phyloP scores from a whole-genome alignment of 2,329 filamentous ascomycete species.

The Lecanicillium sp. region DNA sequence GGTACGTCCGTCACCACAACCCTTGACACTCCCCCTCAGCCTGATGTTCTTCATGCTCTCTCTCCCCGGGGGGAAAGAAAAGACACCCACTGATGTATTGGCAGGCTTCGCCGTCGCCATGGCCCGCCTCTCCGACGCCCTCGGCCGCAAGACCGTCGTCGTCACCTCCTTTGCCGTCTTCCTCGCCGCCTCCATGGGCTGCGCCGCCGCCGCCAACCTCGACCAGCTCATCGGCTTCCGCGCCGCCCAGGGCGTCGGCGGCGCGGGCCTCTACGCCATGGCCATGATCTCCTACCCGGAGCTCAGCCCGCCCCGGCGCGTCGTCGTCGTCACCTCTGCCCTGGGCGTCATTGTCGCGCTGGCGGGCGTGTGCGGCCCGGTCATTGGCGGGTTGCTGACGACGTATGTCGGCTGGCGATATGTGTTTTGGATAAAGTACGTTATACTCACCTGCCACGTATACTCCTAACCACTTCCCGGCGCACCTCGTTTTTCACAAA shows the following conservation, averaged over 20 bases:
- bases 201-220: constrained; percentile 15
- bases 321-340: constrained; percentile 15
- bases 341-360: constrained; percentile 19
- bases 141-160: constrained; percentile 16
- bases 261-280: constrained; percentile 20
- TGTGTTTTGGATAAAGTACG: constrained; percentile 20
- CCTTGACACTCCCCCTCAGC: not conserved
- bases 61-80: not conserved
- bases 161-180: constrained; percentile 16
- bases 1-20: constrained; percentile 2
- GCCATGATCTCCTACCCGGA: constrained; percentile 19
- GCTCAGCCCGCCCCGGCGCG: constrained; percentile 16
- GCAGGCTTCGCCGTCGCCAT: constrained; percentile 19
- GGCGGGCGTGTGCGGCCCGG: constrained; percentile 18
- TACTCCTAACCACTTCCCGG: too few species aligned
- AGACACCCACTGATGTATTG: not conserved
- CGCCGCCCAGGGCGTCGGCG: constrained; percentile 19
- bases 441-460: constrained; percentile 7
- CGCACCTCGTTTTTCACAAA: too few species aligned
- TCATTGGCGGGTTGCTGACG: constrained; percentile 18
- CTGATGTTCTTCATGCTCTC: not conserved
- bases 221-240: constrained; percentile 20
- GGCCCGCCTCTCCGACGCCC: constrained; percentile 16
- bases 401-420: constrained; percentile 17
- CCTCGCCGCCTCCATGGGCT: constrained; percentile 17